Evolutionary conservation across 805 yeast genomes (phyloP).

Genomic region (Myxozyma neglecta): DNA sequence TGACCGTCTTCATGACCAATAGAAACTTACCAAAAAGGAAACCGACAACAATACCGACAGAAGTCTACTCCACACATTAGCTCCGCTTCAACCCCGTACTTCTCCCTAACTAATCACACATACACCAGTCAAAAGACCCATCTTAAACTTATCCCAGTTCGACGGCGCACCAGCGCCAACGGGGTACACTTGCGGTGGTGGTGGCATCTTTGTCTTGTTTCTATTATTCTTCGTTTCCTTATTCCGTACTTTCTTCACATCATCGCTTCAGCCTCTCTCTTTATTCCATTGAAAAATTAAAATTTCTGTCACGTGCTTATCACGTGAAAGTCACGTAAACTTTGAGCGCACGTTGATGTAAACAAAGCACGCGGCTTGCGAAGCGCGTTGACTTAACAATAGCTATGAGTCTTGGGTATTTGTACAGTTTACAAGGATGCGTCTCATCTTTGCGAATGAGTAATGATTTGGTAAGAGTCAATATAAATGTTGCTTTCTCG

Average conservation of each 20-base stretch:
- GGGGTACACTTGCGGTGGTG: constrained; percentile 37
- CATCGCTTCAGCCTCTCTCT: too few species aligned
- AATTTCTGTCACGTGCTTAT: too few species aligned
- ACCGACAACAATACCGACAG: constrained; percentile 93
- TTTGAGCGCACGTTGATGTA: background rate
- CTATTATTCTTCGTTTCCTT: background rate
- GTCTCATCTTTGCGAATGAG: constrained; percentile 25
- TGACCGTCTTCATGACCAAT: too few species aligned
- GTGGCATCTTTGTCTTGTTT: constrained; percentile 30
- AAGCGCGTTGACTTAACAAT: background rate
- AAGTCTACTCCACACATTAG: constrained; percentile 42
- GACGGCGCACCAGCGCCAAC: constrained; percentile 54
- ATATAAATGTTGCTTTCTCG: background rate
- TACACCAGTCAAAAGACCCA: constrained; percentile 97
- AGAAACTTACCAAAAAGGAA: constrained; percentile 68
- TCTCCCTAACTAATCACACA: constrained; percentile 30
- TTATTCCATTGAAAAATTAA: too few species aligned
- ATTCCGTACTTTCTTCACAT: too few species aligned
- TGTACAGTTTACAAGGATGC: constrained; percentile 30
- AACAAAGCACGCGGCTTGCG: background rate
- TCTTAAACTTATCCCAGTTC: constrained; percentile 92
- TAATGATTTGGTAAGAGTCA: constrained; percentile 20
- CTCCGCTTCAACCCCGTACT: background rate
- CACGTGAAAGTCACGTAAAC: background rate
- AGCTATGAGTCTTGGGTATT: constrained; percentile 22